Percentiles rank a stretch among this genome's conserved stretches.
phyloP scores from a whole-genome alignment of 225 moss, liverwort and hornwort species.

The Pseudisothecium myosuroides region DNA sequence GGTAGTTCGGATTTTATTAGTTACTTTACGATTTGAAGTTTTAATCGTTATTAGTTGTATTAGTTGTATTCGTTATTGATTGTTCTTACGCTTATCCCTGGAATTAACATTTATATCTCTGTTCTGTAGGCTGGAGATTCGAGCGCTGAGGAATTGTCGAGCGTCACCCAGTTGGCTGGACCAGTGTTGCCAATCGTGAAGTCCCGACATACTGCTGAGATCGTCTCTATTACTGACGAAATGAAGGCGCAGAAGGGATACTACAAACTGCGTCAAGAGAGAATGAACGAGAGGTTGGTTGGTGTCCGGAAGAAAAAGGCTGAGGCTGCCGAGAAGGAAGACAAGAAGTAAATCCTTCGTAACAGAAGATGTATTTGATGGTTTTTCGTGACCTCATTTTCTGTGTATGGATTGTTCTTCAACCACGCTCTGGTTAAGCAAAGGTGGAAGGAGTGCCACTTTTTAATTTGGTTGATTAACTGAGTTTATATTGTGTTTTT shows the following conservation, averaged over 20 bases:
- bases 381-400: background rate
- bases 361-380: background rate
- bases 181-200: slow-evolving; percentile 53
- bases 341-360: slow-evolving; percentile 52
- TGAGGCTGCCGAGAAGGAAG: slow-evolving; percentile 64
- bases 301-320: slow-evolving; percentile 64
- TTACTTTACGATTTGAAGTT: background rate
- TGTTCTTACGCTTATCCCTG: background rate
- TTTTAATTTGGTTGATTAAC: background rate
- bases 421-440: background rate
- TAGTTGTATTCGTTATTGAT: background rate
- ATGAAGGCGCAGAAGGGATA: slow-evolving; percentile 57
- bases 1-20: too few species aligned
- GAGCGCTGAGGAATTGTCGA: slow-evolving; percentile 50
- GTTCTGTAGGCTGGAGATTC: slow-evolving; percentile 44
- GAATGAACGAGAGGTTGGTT: slow-evolving; percentile 57
- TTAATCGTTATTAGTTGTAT: background rate
- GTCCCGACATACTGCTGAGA: slow-evolving; percentile 41
- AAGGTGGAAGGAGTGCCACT: background rate
- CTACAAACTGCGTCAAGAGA: slow-evolving; percentile 54
- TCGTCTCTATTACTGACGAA: slow-evolving; percentile 49
- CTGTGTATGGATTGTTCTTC: background rate
- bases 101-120: background rate
- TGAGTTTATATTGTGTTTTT: background rate
- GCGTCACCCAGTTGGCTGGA: slow-evolving; percentile 48